Evolutionary conservation across 2,329 filamentous ascomycete species (phyloP).

Genomic region (Ceratocystis ficicola): DNA sequence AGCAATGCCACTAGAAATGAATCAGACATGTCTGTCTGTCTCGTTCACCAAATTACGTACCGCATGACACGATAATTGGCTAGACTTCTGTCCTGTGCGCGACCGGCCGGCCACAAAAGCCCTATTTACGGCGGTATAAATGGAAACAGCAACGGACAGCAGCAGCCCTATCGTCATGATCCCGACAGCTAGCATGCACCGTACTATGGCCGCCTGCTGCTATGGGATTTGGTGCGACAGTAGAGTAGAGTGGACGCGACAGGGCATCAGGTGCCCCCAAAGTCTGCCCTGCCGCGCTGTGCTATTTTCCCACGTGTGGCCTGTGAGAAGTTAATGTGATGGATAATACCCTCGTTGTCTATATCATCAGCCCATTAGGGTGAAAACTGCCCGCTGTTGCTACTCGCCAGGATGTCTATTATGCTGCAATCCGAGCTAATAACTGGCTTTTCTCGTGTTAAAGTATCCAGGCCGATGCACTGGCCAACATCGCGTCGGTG

Average conservation of each 20-base stretch:
- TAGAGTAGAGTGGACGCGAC: too few relatives aligned
- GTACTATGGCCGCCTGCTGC: not conserved
- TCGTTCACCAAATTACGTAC: too few relatives aligned
- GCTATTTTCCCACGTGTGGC: too few relatives aligned
- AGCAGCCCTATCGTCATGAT: too few relatives aligned
- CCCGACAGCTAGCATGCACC: not conserved
- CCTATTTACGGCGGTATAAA: not conserved
- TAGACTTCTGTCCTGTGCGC: not conserved
- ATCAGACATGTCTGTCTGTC: too few relatives aligned
- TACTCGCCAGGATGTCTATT: too few relatives aligned
- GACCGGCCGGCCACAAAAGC: not conserved
- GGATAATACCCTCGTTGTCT: too few relatives aligned
- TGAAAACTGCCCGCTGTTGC: too few relatives aligned
- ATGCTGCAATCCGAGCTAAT: not conserved
- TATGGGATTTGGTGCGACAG: not conserved
- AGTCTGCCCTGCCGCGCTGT: not conserved
- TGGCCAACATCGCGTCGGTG: not conserved
- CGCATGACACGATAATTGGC: not conserved
- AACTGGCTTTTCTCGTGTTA: not conserved
- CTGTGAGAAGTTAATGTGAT: too few relatives aligned
- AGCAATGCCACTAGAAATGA: too few relatives aligned
- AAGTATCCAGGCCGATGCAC: not conserved
- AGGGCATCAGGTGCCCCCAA: not conserved
- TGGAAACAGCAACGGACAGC: not conserved
- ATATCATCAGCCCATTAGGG: too few relatives aligned